Percentiles rank a stretch among this genome's conserved stretches.
phyloP scores from a whole-genome alignment of 2,329 filamentous ascomycete genomes.

The Trichoderma oligosporum region DNA sequence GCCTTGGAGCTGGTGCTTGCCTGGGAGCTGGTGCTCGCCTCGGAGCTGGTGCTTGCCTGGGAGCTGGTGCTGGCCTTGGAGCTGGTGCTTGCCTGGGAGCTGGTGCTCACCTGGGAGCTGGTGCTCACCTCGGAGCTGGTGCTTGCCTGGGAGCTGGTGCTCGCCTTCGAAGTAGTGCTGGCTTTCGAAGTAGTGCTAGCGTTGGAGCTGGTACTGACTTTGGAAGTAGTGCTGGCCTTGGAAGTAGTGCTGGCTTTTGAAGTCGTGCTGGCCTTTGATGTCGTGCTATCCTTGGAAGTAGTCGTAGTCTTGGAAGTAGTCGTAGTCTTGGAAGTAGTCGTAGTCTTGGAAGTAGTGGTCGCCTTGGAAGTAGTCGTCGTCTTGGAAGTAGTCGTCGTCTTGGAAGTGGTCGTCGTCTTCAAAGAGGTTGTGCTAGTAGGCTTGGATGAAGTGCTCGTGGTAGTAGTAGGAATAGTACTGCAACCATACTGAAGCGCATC shows the following conservation, averaged over 20 bases:
- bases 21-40: not conserved
- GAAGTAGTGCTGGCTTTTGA: not conserved
- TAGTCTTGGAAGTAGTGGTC: not conserved
- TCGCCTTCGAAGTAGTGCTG: not conserved
- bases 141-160: not conserved
- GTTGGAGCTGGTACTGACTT: not conserved
- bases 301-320: not conserved
- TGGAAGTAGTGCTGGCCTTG: not conserved
- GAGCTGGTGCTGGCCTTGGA: not conserved
- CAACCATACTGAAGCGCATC: constrained; percentile 39
- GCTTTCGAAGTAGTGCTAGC: not conserved
- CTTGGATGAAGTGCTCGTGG: constrained; percentile 16
- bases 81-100: not conserved
- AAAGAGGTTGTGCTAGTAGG: constrained; percentile 17
- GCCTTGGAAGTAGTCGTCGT: not conserved
- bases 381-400: not conserved
- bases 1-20: not conserved
- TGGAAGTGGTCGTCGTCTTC: constrained; percentile 5
- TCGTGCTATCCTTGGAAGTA: not conserved
- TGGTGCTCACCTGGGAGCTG: not conserved
- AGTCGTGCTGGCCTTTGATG: not conserved
- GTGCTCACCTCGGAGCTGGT: not conserved
- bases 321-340: not conserved
- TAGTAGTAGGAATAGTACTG: constrained; percentile 27
- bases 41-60: not conserved